These are phyloP conservation scores for Tulasnella sp. DNA, from an alignment of 768 basidiomycete genomes.

Conservation along the genomic window DNA sequence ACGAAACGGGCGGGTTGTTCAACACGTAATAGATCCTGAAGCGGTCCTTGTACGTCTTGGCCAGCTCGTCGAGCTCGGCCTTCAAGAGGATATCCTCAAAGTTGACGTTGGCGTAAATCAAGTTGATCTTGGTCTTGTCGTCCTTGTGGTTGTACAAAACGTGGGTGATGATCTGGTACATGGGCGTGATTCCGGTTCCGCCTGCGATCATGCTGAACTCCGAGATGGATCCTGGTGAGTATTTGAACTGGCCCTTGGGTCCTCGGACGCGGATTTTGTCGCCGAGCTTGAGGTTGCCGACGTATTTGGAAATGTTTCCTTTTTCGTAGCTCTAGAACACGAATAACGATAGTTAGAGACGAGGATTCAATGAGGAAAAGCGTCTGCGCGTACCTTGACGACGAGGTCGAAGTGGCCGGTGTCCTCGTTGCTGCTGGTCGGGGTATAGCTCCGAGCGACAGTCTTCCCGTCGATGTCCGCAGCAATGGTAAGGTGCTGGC, in stretches of 20 bases:
- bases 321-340: constrained; percentile 74
- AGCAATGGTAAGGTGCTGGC: constrained; percentile 88
- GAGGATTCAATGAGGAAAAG: neutral
- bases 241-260: constrained; percentile 91
- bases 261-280: constrained; percentile 87
- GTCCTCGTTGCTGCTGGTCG: constrained; percentile 88
- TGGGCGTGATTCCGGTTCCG: constrained; percentile 97
- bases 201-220: constrained; percentile 96
- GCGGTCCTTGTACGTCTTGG: constrained; percentile 43
- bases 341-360: neutral
- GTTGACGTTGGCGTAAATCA: constrained; percentile 97
- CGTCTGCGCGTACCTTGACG: constrained; percentile 62
- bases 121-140: constrained; percentile 72
- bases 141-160: constrained; percentile 53
- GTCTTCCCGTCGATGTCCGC: constrained; percentile 89
- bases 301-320: constrained; percentile 88
- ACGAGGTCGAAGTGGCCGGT: constrained; percentile 90
- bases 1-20: constrained; percentile 82
- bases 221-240: constrained; percentile 55
- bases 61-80: constrained; percentile 74
- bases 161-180: constrained; percentile 97
- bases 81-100: constrained; percentile 85
- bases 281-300: constrained; percentile 73
- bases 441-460: constrained; percentile 87
- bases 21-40: constrained; percentile 86